Percentiles rank a stretch among this genome's conserved stretches.
phyloP scores from a whole-genome alignment of 1,284 basidiomycete genomes.

The Ustilago shanxiensis region DNA sequence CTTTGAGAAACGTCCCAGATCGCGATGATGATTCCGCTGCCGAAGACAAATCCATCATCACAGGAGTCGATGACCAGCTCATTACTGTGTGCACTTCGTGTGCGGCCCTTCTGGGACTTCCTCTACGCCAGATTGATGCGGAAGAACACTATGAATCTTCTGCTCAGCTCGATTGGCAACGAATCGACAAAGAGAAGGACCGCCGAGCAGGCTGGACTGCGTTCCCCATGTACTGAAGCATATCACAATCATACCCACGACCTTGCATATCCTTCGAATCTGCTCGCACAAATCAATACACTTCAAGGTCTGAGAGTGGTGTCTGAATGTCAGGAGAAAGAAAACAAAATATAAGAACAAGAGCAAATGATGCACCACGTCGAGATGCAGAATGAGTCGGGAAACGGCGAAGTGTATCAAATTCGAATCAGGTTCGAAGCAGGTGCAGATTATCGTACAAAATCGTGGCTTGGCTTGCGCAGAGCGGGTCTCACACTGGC shows the following conservation, averaged over 20 bases:
- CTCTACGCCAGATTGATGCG: conserved; percentile 1
- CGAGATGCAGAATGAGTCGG: conserved; percentile 15
- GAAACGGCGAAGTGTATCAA: conserved; percentile 7
- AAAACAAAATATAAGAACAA: conserved; percentile 18
- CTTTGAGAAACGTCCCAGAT: neutral
- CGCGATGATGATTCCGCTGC: neutral
- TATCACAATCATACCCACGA: neutral
- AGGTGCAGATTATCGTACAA: conserved; percentile 43
- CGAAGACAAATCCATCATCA: conserved; percentile 6
- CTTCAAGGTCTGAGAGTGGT: conserved; percentile 26
- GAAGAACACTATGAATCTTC: neutral
- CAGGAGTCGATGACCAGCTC: conserved; percentile 39
- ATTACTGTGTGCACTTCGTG: conserved; percentile 37
- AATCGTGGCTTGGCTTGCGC: conserved; percentile 17
- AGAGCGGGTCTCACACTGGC: neutral
- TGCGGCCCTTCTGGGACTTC: conserved; percentile 39
- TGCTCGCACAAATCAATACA: neutral
- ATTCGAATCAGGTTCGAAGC: conserved; percentile 12
- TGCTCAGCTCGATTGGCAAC: conserved; percentile 31
- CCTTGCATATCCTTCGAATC: neutral
- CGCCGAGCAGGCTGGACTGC: conserved; percentile 33
- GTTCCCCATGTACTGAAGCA: conserved; percentile 38
- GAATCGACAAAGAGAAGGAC: conserved; percentile 21
- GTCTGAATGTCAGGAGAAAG: conserved; percentile 18
- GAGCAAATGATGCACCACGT: conserved; percentile 16